phyloP scores from a whole-genome alignment of 139 green algal species.

The Eudorina sp. region DNA sequence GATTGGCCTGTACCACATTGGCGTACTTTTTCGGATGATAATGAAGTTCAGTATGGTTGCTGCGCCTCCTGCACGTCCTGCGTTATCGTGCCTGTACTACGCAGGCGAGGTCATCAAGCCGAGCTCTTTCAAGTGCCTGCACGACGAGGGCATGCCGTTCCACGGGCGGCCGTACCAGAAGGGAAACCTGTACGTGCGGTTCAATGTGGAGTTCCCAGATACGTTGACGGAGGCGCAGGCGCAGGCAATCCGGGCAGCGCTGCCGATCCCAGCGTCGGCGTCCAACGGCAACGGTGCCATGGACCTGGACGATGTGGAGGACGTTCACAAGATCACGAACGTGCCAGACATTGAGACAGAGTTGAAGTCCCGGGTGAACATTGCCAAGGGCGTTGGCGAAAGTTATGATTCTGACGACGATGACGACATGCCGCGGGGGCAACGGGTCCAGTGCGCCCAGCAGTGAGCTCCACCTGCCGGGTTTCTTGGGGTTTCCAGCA shows the following conservation, averaged over 20 bases:
- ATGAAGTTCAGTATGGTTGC: too few species aligned
- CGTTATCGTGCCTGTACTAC: background rate
- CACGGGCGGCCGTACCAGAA: constrained; percentile 92
- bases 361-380: constrained; percentile 79
- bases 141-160: constrained; percentile 97
- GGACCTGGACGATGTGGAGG: constrained; percentile 84
- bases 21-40: too few species aligned
- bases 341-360: constrained; percentile 90
- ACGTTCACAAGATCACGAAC: constrained; percentile 66
- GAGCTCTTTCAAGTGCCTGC: constrained; percentile 82
- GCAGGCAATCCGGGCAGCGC: background rate
- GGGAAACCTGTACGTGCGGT: constrained; percentile 96
- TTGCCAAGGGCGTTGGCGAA: constrained; percentile 64
- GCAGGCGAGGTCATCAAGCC: constrained; percentile 94
- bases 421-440: constrained; percentile 81
- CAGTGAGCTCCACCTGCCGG: constrained; percentile 79
- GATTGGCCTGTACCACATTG: background rate
- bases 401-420: constrained; percentile 87
- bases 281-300: constrained; percentile 66
- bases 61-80: too few species aligned
- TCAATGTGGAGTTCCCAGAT: constrained; percentile 92
- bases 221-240: constrained; percentile 50
- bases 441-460: constrained; percentile 96
- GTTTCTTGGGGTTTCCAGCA: too few species aligned
- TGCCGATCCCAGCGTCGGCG: background rate